Conservation (phyloP, 1,284 basidiomycete species). For the Rhodotorula sp. region DNA sequence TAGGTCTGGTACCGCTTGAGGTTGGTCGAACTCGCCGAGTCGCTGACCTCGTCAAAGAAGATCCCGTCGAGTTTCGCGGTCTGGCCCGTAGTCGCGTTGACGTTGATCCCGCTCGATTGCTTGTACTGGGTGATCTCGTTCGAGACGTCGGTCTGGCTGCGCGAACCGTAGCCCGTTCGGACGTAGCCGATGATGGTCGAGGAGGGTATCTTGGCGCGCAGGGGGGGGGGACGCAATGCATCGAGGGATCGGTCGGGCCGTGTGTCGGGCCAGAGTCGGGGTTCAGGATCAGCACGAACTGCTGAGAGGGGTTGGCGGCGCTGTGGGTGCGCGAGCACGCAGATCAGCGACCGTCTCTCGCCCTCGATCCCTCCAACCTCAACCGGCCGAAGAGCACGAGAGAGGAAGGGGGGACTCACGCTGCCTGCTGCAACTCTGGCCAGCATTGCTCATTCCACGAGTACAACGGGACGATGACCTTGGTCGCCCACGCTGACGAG, state of each 20-base stretch:
- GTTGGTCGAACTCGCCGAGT: no score
- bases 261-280: slow-evolving; percentile 17
- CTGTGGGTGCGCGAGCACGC: neutral
- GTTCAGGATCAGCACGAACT: slow-evolving; percentile 22
- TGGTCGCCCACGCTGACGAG: neutral
- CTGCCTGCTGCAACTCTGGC: slow-evolving; percentile 18
- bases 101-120: neutral
- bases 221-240: slow-evolving; percentile 21
- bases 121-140: slow-evolving; percentile 12
- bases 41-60: slow-evolving; percentile 23
- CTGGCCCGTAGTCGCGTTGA: neutral
- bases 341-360: neutral
- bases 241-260: slow-evolving; percentile 11
- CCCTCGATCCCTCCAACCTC: no score
- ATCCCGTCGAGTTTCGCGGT: slow-evolving; percentile 17
- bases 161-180: slow-evolving; percentile 4
- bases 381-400: neutral
- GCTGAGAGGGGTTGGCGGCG: slow-evolving; percentile 5
- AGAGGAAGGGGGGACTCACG: neutral
- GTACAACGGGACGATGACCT: slow-evolving; percentile 24
- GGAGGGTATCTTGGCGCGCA: slow-evolving; percentile 6
- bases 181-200: slow-evolving; percentile 24
- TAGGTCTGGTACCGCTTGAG: neutral
- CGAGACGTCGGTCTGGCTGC: neutral
- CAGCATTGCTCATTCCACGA: slow-evolving; percentile 13